phyloP scores from a whole-genome alignment of 2,329 filamentous ascomycete species.

The Sarocladium brachiariae region DNA sequence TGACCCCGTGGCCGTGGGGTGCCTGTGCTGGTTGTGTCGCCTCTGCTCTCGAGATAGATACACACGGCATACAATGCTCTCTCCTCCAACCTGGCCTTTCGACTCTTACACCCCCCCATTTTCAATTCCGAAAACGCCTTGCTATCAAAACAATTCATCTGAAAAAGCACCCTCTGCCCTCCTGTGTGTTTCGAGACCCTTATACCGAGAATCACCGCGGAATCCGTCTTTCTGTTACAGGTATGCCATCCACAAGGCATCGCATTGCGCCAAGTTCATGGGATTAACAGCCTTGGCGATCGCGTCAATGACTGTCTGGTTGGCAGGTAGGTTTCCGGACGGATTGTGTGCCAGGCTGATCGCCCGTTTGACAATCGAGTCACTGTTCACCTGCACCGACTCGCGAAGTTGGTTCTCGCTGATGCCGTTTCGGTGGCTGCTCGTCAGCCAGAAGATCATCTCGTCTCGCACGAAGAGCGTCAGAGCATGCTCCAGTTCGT shows the following conservation, averaged over 20 bases:
- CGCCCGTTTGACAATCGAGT: constrained; percentile 86
- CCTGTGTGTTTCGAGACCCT: too few relatives aligned
- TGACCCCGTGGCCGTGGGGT: too few relatives aligned
- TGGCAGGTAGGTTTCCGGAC: constrained; percentile 78
- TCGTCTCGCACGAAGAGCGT: constrained; percentile 95
- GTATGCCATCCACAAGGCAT: constrained; percentile 97
- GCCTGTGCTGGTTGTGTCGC: too few relatives aligned
- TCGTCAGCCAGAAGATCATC: constrained; percentile 95
- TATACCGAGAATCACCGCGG: too few relatives aligned
- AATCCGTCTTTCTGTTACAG: constrained; percentile 49
- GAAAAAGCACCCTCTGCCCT: constrained; percentile 5
- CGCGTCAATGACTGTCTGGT: constrained; percentile 93
- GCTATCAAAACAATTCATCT: neutral
- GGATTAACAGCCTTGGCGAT: constrained; percentile 92
- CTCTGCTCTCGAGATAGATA: too few relatives aligned
- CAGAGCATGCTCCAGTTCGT: constrained; percentile 90
- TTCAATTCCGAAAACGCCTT: constrained; percentile 6
- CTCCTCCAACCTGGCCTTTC: neutral
- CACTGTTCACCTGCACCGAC: constrained; percentile 77
- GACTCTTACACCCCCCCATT: neutral
- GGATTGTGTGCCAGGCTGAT: constrained; percentile 74
- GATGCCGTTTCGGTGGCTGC: constrained; percentile 54
- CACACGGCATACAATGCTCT: neutral
- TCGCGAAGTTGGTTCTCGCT: constrained; percentile 65
- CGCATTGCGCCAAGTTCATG: constrained; percentile 77